A percentile compares a stretch with the other conserved stretches of the same genome.
Evolutionary conservation across 2,329 filamentous ascomycete species (phyloP).

Genomic region (Graphium sp.): DNA sequence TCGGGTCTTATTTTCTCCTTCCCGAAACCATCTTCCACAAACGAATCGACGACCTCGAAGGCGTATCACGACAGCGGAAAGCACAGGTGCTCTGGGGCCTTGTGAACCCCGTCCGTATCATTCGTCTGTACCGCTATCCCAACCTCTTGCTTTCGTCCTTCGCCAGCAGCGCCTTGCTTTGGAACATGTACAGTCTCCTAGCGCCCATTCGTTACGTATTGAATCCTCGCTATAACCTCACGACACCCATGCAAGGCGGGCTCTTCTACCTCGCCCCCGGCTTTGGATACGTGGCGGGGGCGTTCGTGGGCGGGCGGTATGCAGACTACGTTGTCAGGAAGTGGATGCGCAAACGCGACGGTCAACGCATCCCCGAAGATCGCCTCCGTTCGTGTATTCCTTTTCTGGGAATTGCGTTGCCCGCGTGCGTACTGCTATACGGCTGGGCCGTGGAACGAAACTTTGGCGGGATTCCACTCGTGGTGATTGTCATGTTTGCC

Average conservation of each 20-base stretch:
- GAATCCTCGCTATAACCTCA: constrained; percentile 56
- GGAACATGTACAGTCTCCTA: constrained; percentile 50
- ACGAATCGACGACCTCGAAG: constrained; percentile 42
- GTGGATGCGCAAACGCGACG: constrained; percentile 42
- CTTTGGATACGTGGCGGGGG: constrained; percentile 50
- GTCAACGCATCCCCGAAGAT: constrained; percentile 50
- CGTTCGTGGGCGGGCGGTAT: constrained; percentile 55
- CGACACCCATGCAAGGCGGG: constrained; percentile 47
- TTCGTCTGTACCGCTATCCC: constrained; percentile 48
- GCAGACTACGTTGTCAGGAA: constrained; percentile 49
- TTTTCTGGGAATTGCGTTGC: constrained; percentile 40
- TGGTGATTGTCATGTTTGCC: constrained; percentile 57
- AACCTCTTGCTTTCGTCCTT: constrained; percentile 46
- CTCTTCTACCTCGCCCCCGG: constrained; percentile 64
- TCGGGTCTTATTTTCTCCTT: constrained; percentile 48
- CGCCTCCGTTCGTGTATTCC: constrained; percentile 41
- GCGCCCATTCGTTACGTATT: constrained; percentile 58
- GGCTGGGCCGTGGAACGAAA: constrained; percentile 31
- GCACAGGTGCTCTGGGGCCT: constrained; percentile 38
- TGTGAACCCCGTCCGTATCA: constrained; percentile 48
- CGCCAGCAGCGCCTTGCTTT: constrained; percentile 47
- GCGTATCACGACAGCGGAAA: constrained; percentile 30
- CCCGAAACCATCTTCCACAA: constrained; percentile 57
- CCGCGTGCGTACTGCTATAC: constrained; percentile 47
- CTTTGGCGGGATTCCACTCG: constrained; percentile 37